Evolutionary conservation across 495 filamentous ascomycete species (phyloP), one percentile per base, ranked within the genome.

Genomic region (Talaromyces nanjingensis): DNA sequence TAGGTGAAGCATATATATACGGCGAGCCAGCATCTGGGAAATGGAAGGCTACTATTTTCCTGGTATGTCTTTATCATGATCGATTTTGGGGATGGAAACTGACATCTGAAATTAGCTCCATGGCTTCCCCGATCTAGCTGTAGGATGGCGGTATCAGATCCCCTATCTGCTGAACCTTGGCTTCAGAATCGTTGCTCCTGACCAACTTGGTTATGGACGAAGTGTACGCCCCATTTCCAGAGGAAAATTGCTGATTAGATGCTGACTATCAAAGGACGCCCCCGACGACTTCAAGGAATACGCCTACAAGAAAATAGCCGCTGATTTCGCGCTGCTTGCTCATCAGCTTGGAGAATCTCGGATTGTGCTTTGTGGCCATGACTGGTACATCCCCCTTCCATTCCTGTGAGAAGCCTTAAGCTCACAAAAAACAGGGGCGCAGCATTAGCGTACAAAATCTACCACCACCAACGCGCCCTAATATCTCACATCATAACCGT

Each of bases 121-220:
- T 73, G 86, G 86, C 63, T 90, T 79, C 71, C 86, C 89, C 2
- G 89, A 93, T 72, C 66, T 89, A 27, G 84, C 83, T 20, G 81
- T 88, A 68, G 87, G 82, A 73, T 93, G 91, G 91, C 85, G 92
- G 60, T 86, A 88, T 74, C 89, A 96, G 72, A 91, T 97, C 69
- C 91, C 91, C 7, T 76, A 84, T 72, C 78, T 96, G n/a, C 65
- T 89, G 4, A 77, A 85, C 14, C 76, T 86, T 70, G 87, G 86
- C 8, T 79, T 91, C 55, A 81, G 87, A 45, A 88, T 94, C 42
- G 83, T 96, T 47, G 89, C 84, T 14, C 89, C 91, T 3, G 90
- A 96, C 71, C 83, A 90, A 75, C 83, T 96, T 55, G 91, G 92
- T 63, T 96, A 89, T 67, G 89, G 89, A n/a, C 77, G 82, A 62